Conservation (phyloP, 805 yeast species). For the Metschnikowia lochheadii region DNA sequence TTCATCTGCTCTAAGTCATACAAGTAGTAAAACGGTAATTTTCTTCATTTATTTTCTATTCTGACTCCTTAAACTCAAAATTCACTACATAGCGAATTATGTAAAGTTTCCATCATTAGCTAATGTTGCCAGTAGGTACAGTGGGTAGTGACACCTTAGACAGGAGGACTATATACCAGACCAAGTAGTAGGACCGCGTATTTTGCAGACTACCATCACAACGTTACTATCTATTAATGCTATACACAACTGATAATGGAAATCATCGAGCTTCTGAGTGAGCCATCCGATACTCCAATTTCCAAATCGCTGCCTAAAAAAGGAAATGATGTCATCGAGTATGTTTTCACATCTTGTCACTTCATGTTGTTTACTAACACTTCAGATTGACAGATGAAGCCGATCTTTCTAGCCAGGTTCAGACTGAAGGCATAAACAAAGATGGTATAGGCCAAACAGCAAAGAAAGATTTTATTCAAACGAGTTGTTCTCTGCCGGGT, state of each 20-base stretch:
- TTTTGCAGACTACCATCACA: background rate
- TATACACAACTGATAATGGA: constrained; percentile 7
- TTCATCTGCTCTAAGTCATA: background rate
- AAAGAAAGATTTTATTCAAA: background rate
- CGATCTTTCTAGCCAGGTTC: background rate
- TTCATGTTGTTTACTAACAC: background rate
- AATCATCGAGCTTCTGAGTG: constrained; percentile 17
- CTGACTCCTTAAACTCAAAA: background rate
- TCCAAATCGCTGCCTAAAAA: background rate
- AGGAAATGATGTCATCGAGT: constrained; percentile 10
- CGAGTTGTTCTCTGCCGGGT: background rate
- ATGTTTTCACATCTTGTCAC: constrained; percentile 2
- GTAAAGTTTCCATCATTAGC: too few species aligned
- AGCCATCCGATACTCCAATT: constrained; percentile 1
- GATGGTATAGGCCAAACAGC: background rate
- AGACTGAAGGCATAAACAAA: background rate
- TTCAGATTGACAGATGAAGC: constrained; percentile 7
- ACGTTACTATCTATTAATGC: background rate
- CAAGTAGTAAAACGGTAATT: background rate
- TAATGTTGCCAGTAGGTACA: background rate
- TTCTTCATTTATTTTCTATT: too few species aligned
- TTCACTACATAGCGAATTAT: too few species aligned
- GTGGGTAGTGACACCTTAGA: background rate
- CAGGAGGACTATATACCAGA: background rate
- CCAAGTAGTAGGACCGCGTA: background rate